phyloP scores from a whole-genome alignment of 192 early-diverging fungal species.

The Piromyces finnis region DNA sequence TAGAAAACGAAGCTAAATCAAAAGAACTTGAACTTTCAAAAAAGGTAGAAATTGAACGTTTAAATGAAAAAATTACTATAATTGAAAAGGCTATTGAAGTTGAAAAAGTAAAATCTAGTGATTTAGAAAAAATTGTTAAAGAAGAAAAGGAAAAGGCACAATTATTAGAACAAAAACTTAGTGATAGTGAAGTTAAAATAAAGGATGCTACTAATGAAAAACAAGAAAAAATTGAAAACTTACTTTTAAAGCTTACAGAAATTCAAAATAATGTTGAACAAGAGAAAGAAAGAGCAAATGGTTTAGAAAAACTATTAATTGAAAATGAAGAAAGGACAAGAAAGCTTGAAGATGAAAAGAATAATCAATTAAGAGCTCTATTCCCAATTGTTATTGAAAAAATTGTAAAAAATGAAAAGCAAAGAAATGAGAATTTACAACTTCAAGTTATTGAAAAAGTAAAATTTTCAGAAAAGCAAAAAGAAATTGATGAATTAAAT shows the following conservation, averaged over 20 bases:
- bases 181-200: background rate
- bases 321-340: background rate
- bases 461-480: background rate
- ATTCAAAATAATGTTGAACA: background rate
- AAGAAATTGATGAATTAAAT: background rate
- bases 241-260: background rate
- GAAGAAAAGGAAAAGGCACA: background rate
- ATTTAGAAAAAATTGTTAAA: background rate
- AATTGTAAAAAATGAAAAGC: background rate
- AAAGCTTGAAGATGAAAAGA: background rate
- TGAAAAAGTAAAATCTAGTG: background rate
- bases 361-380: background rate
- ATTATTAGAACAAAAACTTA: background rate
- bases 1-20: background rate
- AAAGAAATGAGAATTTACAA: background rate
- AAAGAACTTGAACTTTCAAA: background rate
- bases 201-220: background rate
- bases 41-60: background rate
- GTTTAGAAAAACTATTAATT: background rate
- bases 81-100: background rate
- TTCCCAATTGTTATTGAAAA: background rate
- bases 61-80: background rate
- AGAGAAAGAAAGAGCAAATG: background rate
- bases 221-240: background rate
- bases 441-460: background rate